Evolutionary conservation across 2,329 filamentous ascomycete genomes (phyloP).

Genomic region (Stylonectria norvegica): DNA sequence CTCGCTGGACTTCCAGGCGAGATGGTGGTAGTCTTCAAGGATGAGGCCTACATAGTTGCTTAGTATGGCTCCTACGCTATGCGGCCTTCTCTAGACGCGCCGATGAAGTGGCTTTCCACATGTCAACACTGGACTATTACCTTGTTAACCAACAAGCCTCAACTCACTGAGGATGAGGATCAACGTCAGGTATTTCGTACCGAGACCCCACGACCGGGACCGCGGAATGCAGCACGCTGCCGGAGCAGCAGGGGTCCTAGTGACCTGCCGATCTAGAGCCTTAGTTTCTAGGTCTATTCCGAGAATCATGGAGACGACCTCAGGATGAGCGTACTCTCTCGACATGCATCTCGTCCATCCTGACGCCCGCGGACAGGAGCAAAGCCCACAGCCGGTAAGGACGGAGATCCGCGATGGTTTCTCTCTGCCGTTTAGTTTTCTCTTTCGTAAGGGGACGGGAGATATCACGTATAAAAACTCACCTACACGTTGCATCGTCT

Average conservation of each 20-base stretch:
- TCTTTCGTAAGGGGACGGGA: constrained; percentile 5
- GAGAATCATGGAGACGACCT: constrained; percentile 11
- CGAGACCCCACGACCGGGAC: not conserved
- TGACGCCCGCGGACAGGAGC: constrained; percentile 13
- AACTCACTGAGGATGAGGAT: constrained; percentile 12
- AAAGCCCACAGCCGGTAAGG: constrained; percentile 21
- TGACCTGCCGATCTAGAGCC: constrained; percentile 11
- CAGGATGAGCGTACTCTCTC: constrained; percentile 6
- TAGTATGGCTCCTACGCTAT: no score
- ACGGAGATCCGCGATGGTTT: constrained; percentile 14
- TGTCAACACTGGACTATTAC: constrained; percentile 3
- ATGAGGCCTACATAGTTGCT: no score
- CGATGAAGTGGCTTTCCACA: no score
- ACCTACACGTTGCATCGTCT: constrained; percentile 4
- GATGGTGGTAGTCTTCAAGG: constrained; percentile 11
- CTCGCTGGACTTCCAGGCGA: constrained; percentile 6
- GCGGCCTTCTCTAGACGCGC: no score
- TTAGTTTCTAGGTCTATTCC: not conserved
- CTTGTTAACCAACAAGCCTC: constrained; percentile 5
- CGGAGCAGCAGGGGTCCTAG: constrained; percentile 10
- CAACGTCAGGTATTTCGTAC: constrained; percentile 1
- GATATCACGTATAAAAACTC: constrained; percentile 17
- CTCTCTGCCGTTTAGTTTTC: constrained; percentile 3
- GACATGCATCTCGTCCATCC: constrained; percentile 10
- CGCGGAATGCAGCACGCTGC: constrained; percentile 13